Percentiles rank a stretch among this genome's conserved stretches.
These are phyloP conservation scores for Daldinia bambusicola DNA, from an alignment of 495 filamentous ascomycete genomes.

Conservation along the genomic window DNA sequence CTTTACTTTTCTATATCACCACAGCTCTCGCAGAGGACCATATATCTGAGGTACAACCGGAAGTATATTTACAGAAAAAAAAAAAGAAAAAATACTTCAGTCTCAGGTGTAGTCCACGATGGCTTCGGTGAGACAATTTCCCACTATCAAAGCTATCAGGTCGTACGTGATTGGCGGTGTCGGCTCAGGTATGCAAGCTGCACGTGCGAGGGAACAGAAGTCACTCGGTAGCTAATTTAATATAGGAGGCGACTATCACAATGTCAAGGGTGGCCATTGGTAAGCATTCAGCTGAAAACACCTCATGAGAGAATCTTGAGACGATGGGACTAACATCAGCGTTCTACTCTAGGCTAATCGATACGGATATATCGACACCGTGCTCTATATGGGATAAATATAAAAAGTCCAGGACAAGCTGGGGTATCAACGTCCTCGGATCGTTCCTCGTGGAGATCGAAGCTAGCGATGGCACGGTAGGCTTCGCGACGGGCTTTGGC, in stretches of 20 bases:
- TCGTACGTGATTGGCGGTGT: constrained; percentile 87
- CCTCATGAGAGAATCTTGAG: not conserved
- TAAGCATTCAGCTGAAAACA: constrained; percentile 41
- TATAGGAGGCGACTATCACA: constrained; percentile 87
- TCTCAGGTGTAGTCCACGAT: constrained; percentile 43
- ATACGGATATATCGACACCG: constrained; percentile 88
- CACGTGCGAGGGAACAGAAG: constrained; percentile 12
- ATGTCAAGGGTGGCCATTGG: constrained; percentile 92
- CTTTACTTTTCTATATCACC: not conserved
- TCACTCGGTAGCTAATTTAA: constrained; percentile 16
- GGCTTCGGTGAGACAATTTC: constrained; percentile 65
- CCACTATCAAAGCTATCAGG: constrained; percentile 80
- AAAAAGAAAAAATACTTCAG: constrained; percentile 7
- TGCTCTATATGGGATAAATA: constrained; percentile 91
- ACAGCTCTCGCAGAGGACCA: not conserved
- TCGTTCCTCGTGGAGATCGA: constrained; percentile 95
- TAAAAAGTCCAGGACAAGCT: constrained; percentile 84
- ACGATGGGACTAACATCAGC: constrained; percentile 9
- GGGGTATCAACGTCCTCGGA: constrained; percentile 94
- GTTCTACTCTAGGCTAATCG: constrained; percentile 70
- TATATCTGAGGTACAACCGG: not conserved
- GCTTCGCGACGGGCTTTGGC: constrained; percentile 93
- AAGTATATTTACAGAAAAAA: not conserved
- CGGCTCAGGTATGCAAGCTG: constrained; percentile 68
- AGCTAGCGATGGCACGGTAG: constrained; percentile 86